Percentiles rank a stretch among this genome's conserved stretches.
phyloP scores from a whole-genome alignment of 2,329 filamentous ascomycete genomes.

The Coleophoma cylindrospora region DNA sequence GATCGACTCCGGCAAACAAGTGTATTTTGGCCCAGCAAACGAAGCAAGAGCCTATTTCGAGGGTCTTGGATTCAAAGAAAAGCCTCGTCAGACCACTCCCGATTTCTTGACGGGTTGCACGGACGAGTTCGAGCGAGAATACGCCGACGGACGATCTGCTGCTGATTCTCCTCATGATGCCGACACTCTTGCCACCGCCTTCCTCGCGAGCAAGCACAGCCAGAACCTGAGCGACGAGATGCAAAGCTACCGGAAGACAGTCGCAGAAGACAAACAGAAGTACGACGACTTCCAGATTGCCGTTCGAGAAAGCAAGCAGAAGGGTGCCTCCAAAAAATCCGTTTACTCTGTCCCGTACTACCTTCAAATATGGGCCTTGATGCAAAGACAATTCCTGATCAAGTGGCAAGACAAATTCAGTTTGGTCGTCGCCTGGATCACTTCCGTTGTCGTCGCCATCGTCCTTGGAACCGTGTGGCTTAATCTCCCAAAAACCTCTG shows the following conservation, averaged over 20 bases:
- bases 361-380: constrained; percentile 75
- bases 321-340: constrained; percentile 63
- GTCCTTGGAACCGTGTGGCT: constrained; percentile 77
- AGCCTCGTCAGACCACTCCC: constrained; percentile 73
- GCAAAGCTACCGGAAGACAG: constrained; percentile 57
- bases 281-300: constrained; percentile 74
- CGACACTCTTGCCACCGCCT: constrained; percentile 63
- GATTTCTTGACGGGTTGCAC: constrained; percentile 82
- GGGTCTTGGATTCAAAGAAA: constrained; percentile 66
- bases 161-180: constrained; percentile 65
- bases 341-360: constrained; percentile 83
- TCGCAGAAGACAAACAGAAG: constrained; percentile 60
- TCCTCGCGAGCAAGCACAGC: constrained; percentile 58
- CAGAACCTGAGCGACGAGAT: constrained; percentile 60
- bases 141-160: constrained; percentile 60
- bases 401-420: constrained; percentile 83
- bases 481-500: constrained; percentile 58
- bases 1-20: constrained; percentile 69
- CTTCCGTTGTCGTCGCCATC: constrained; percentile 68
- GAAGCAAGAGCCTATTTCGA: constrained; percentile 74
- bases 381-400: constrained; percentile 78
- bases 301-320: constrained; percentile 73
- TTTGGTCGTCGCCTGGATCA: constrained; percentile 68
- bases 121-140: constrained; percentile 77
- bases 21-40: constrained; percentile 66